Evolutionary conservation across 75 land plant genomes (phyloP).

Genomic region (Sequoia sempervirens): DNA sequence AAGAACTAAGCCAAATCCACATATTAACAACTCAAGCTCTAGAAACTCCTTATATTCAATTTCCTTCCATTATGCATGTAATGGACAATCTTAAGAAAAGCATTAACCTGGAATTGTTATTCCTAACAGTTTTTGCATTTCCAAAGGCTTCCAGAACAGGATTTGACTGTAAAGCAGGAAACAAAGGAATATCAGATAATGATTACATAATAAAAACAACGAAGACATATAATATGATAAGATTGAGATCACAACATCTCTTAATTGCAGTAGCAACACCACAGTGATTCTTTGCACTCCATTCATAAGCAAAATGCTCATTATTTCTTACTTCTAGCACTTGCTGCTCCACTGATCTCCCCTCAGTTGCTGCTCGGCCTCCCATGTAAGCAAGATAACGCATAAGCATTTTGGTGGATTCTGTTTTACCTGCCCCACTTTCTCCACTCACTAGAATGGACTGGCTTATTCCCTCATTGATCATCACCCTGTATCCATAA

Average conservation of each 20-base stretch:
- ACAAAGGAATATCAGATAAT: neutral
- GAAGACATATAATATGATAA: neutral
- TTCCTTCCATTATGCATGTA: neutral
- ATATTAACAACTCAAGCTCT: neutral
- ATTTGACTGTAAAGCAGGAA: constrained; percentile 65
- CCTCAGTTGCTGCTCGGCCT: constrained; percentile 76
- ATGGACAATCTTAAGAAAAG: neutral
- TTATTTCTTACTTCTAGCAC: constrained; percentile 70
- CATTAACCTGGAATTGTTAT: constrained; percentile 82
- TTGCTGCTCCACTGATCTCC: constrained; percentile 86
- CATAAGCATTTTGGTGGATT: constrained; percentile 88
- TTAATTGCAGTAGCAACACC: neutral
- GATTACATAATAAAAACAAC: neutral
- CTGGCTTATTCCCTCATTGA: constrained; percentile 75
- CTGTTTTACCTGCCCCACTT: constrained; percentile 96
- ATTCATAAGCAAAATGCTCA: neutral
- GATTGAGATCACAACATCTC: neutral
- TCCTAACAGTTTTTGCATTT: constrained; percentile 88
- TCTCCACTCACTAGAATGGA: constrained; percentile 93
- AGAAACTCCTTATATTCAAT: neutral
- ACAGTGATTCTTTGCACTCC: neutral
- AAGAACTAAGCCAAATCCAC: neutral
- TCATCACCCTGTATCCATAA: constrained; percentile 57
- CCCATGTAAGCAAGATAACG: constrained; percentile 94
- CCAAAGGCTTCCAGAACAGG: constrained; percentile 97